These are phyloP conservation scores for Ophiostoma triangulosporum DNA, from an alignment of 2,329 filamentous ascomycete species.

Conservation along the genomic window DNA sequence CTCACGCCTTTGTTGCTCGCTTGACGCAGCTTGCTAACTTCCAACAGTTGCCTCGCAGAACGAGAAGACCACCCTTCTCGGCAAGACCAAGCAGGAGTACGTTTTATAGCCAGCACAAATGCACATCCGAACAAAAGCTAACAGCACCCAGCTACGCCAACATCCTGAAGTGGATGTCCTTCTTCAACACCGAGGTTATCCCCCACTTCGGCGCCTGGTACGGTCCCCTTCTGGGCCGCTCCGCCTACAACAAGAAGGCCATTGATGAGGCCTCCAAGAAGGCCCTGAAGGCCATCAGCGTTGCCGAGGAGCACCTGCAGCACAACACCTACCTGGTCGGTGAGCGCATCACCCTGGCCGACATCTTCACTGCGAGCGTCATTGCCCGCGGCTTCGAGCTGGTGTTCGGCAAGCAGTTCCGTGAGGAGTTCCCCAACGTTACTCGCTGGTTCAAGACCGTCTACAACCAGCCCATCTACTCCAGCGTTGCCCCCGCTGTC, in stretches of 20 bases:
- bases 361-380: conserved; percentile 71
- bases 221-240: conserved; percentile 68
- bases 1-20: conserved; percentile 16
- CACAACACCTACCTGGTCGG: conserved; percentile 95
- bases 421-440: conserved; percentile 67
- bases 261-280: conserved; percentile 68
- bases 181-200: conserved; percentile 80
- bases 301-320: conserved; percentile 76
- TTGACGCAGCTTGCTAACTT: conserved; percentile 14
- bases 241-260: conserved; percentile 94
- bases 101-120: conserved; percentile 16
- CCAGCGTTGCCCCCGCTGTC: conserved; percentile 60
- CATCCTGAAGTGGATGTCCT: conserved; percentile 97
- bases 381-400: conserved; percentile 80
- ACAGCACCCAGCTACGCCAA: conserved; percentile 63
- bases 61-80: conserved; percentile 98
- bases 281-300: conserved; percentile 51
- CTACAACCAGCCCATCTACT: conserved; percentile 84
- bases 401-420: conserved; percentile 88
- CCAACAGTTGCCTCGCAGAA: conserved; percentile 88
- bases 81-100: conserved; percentile 99
- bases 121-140: background rate
- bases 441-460: conserved; percentile 93
- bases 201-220: conserved; percentile 64
- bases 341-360: conserved; percentile 93